Evolutionary conservation across 2,329 filamentous ascomycete species (phyloP).

Genomic region (Calonectria naviculata): DNA sequence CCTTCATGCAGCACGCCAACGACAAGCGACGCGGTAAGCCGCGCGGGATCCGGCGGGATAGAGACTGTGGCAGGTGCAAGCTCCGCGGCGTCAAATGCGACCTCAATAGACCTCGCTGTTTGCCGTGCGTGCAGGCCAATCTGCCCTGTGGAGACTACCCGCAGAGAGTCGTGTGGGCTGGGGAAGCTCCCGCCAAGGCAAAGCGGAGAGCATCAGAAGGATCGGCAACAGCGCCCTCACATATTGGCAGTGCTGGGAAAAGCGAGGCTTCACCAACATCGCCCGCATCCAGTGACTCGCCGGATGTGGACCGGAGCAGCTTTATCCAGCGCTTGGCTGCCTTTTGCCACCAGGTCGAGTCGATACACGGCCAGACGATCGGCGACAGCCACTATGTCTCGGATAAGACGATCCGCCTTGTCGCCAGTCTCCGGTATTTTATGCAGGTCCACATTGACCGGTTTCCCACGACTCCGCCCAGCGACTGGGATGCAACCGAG

Average conservation of each 20-base stretch:
- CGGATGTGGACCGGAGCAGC: slow-evolving; percentile 31
- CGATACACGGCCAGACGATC: slow-evolving; percentile 15
- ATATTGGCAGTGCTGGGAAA: background rate
- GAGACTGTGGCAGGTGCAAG: slow-evolving; percentile 42
- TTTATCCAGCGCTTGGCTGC: slow-evolving; percentile 34
- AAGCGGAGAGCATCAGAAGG: background rate
- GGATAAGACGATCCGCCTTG: slow-evolving; percentile 34
- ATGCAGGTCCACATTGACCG: slow-evolving; percentile 24
- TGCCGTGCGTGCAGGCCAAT: slow-evolving; percentile 41
- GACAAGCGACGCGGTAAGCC: slow-evolving; percentile 36
- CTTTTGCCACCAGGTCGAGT: slow-evolving; percentile 40
- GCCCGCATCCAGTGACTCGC: background rate
- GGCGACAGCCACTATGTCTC: slow-evolving; percentile 20
- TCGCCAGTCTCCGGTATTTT: slow-evolving; percentile 40
- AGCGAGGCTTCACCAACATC: background rate
- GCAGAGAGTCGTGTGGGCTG: slow-evolving; percentile 45
- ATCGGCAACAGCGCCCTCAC: background rate
- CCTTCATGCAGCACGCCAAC: background rate
- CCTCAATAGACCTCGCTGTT: slow-evolving; percentile 41
- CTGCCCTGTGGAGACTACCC: slow-evolving; percentile 45
- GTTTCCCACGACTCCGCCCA: background rate
- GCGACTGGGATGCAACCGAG: slow-evolving; percentile 17
- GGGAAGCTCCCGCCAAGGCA: background rate
- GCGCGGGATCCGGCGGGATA: slow-evolving; percentile 42
- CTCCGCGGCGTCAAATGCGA: slow-evolving; percentile 40